These are phyloP conservation scores for Cochlearia excelsa DNA, from an alignment of 345 rosid species.

Conservation along the genomic window DNA sequence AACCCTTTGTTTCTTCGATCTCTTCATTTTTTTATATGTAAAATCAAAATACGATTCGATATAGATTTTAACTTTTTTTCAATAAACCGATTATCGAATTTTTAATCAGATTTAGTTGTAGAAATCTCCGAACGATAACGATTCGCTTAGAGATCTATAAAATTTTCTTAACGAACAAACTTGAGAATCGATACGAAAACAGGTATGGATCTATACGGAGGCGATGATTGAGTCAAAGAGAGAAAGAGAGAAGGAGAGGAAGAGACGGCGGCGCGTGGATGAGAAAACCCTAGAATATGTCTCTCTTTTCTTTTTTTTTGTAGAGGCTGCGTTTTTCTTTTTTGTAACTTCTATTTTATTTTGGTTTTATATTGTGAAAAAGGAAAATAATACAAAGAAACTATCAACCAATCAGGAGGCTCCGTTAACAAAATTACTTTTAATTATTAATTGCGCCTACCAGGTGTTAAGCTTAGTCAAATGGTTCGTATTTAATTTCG, in stretches of 20 bases:
- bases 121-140: slow-evolving; percentile 1
- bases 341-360: no score
- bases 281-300: no score
- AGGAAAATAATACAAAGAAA: no score
- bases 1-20: slow-evolving; percentile 52
- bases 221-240: not conserved
- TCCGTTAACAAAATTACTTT: no score
- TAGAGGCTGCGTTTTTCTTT: no score
- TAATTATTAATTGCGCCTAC: no score
- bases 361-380: no score
- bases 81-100: not conserved
- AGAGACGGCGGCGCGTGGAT: no score
- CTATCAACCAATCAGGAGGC: no score
- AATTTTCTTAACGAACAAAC: not conserved
- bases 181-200: slow-evolving; percentile 6
- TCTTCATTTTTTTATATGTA: slow-evolving; percentile 34
- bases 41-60: not conserved
- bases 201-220: slow-evolving; percentile 8
- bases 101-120: slow-evolving; percentile 20
- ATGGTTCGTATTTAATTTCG: no score
- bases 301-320: no score
- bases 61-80: not conserved
- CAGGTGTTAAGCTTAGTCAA: no score
- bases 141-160: slow-evolving; percentile 20
- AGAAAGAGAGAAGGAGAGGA: not conserved